Percentiles rank a stretch among this genome's conserved stretches.
These are phyloP conservation scores for Leccinum obscurum DNA, from an alignment of 768 basidiomycete genomes.

Conservation along the genomic window DNA sequence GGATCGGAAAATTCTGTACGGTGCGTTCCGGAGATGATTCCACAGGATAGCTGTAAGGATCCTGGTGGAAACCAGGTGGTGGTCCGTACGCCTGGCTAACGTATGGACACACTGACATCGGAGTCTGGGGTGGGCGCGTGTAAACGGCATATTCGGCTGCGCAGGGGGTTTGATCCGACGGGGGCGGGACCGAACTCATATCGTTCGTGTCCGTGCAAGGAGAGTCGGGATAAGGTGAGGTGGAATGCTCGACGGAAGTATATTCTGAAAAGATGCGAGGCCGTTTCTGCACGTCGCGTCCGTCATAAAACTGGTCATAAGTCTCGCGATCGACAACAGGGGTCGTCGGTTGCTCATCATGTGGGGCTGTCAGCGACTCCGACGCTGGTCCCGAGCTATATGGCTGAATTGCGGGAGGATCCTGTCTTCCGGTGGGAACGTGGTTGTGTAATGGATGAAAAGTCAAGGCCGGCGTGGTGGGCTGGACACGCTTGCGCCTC, in stretches of 20 bases:
- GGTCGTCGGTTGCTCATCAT: conserved; percentile 13
- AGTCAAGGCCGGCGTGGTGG: conserved; percentile 20
- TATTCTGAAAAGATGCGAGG: conserved; percentile 15
- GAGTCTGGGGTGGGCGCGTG: conserved; percentile 1
- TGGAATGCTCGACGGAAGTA: conserved; percentile 6
- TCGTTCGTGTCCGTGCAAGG: conserved; percentile 18
- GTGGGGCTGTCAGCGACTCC: conserved; percentile 9
- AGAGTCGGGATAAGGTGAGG: conserved; percentile 12
- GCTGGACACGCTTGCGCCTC: conserved; percentile 25
- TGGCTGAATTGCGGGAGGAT: conserved; percentile 9
- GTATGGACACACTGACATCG: conserved; percentile 5
- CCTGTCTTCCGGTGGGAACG: conserved; percentile 29
- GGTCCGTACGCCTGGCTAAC: conserved; percentile 6
- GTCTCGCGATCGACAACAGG: conserved; percentile 11
- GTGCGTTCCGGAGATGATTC: conserved; percentile 15
- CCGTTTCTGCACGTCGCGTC: conserved; percentile 17
- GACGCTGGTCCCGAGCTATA: conserved; percentile 8
- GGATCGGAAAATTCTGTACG: conserved; percentile 10
- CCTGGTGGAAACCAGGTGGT: conserved; percentile 11
- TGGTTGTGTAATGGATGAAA: conserved; percentile 21
- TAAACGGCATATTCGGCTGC: conserved; percentile 13
- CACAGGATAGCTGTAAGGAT: conserved; percentile 13
- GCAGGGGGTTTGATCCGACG: conserved; percentile 26
- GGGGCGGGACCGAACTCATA: conserved; percentile 10
- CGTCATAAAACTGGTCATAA: conserved; percentile 8